Conservation (phyloP, 2,329 filamentous ascomycete genomes). For the Penicillium hesseltinei region DNA sequence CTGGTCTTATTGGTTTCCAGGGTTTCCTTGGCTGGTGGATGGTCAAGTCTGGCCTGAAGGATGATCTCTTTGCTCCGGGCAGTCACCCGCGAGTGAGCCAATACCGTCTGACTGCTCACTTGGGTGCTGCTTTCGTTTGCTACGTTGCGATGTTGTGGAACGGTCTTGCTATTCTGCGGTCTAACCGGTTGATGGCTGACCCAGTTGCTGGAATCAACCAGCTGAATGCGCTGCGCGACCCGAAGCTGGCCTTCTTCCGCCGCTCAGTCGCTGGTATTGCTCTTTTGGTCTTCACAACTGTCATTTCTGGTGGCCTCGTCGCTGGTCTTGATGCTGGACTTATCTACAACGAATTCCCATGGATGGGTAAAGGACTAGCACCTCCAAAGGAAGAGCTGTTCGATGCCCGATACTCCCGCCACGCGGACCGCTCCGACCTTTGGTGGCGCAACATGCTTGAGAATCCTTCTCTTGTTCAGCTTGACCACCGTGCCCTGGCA, state of each 20-base stretch:
- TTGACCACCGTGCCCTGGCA: constrained; percentile 91
- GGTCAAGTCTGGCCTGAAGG: constrained; percentile 94
- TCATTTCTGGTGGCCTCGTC: constrained; percentile 90
- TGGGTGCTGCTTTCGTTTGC: constrained; percentile 86
- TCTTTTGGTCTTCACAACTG: constrained; percentile 78
- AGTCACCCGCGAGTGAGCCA: constrained; percentile 90
- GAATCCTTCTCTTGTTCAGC: constrained; percentile 92
- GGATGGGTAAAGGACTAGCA: constrained; percentile 81
- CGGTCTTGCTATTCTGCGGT: constrained; percentile 78
- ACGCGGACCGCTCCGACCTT: constrained; percentile 73
- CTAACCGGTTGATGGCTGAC: constrained; percentile 67
- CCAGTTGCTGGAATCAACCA: constrained; percentile 61
- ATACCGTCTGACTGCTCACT: constrained; percentile 85
- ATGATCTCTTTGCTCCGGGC: constrained; percentile 89
- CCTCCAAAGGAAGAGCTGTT: constrained; percentile 82
- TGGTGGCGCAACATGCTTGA: constrained; percentile 98
- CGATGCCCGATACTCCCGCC: constrained; percentile 79
- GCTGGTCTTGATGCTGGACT: constrained; percentile 93
- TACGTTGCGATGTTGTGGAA: constrained; percentile 94
- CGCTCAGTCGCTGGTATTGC: constrained; percentile 69
- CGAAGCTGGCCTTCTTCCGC: constrained; percentile 70
- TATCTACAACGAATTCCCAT: constrained; percentile 98
- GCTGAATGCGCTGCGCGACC: constrained; percentile 62
- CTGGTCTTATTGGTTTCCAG: constrained; percentile 87
- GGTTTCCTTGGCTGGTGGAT: constrained; percentile 99